phyloP scores from a whole-genome alignment of 441 rosid species.

The Euphorbia schlechtendalii region DNA sequence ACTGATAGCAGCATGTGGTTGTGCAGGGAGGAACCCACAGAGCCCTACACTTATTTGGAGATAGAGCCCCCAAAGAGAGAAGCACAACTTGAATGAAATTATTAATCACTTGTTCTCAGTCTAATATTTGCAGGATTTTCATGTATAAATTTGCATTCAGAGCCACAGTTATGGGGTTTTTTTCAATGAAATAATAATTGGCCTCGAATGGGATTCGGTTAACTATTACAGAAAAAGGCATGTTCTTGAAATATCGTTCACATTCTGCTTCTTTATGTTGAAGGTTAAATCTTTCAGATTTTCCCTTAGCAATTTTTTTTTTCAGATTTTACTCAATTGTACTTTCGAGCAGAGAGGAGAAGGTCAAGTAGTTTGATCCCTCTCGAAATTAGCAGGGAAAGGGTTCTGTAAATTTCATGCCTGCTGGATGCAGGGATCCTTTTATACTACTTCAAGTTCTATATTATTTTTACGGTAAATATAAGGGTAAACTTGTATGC shows the following conservation, averaged over 20 bases:
- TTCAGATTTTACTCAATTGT: too few species aligned
- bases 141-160: neutral
- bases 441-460: too few species aligned
- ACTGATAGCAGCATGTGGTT: slow-evolving; percentile 9
- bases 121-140: neutral
- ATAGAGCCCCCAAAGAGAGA: slow-evolving; percentile 76
- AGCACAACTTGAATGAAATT: slow-evolving; percentile 50
- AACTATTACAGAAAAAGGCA: neutral
- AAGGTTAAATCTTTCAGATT: too few species aligned
- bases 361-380: too few species aligned
- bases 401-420: too few species aligned
- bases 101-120: neutral
- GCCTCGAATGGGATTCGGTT: neutral
- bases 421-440: too few species aligned
- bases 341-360: too few species aligned
- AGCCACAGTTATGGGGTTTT: neutral
- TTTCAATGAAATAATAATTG: neutral
- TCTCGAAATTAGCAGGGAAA: too few species aligned
- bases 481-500: too few species aligned
- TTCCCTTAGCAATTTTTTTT: too few species aligned
- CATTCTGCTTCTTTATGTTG: neutral
- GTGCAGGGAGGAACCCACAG: slow-evolving; percentile 88
- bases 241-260: neutral
- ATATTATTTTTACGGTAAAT: too few species aligned
- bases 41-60: slow-evolving; percentile 72